Percentiles rank a stretch among this genome's conserved stretches.
Conservation (phyloP, 2,329 filamentous ascomycete genomes). For the Xylariaceae sp. region DNA sequence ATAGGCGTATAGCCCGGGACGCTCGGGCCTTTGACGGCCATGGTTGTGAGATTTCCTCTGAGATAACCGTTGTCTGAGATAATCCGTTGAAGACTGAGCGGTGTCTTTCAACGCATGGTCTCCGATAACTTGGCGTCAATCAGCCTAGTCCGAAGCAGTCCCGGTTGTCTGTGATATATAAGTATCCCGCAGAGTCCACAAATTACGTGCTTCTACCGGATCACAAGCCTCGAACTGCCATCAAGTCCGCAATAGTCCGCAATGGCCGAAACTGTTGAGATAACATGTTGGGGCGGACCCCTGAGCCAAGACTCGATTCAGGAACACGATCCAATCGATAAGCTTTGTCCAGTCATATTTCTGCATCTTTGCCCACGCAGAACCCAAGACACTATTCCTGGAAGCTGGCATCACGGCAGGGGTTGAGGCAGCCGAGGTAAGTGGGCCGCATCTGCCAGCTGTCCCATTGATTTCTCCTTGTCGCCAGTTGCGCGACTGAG, state of each 20-base stretch:
- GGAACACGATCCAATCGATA: constrained; percentile 25
- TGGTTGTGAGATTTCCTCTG: constrained; percentile 4
- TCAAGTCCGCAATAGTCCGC: neutral
- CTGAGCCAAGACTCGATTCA: constrained; percentile 9
- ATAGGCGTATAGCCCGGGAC: constrained; percentile 56
- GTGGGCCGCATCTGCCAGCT: too few relatives aligned
- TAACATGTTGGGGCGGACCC: constrained; percentile 18
- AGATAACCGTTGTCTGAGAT: neutral
- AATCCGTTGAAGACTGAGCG: too few relatives aligned
- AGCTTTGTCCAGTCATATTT: constrained; percentile 9
- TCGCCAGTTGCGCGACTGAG: too few relatives aligned
- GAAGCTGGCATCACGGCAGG: neutral
- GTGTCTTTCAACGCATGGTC: too few relatives aligned
- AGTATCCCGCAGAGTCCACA: neutral
- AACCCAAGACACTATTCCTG: neutral
- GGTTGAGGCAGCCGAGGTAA: constrained; percentile 15
- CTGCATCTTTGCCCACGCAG: too few relatives aligned
- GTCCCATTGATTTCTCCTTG: too few relatives aligned
- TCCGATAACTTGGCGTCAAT: too few relatives aligned
- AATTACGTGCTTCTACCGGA: neutral
- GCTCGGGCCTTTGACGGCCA: constrained; percentile 30
- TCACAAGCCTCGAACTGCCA: constrained; percentile 16
- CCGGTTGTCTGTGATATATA: constrained; percentile 6
- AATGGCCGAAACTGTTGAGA: constrained; percentile 28
- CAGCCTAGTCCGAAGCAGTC: neutral